These are phyloP conservation scores for Vigna trinervia DNA, from an alignment of 306 rosid species.

Conservation along the genomic window DNA sequence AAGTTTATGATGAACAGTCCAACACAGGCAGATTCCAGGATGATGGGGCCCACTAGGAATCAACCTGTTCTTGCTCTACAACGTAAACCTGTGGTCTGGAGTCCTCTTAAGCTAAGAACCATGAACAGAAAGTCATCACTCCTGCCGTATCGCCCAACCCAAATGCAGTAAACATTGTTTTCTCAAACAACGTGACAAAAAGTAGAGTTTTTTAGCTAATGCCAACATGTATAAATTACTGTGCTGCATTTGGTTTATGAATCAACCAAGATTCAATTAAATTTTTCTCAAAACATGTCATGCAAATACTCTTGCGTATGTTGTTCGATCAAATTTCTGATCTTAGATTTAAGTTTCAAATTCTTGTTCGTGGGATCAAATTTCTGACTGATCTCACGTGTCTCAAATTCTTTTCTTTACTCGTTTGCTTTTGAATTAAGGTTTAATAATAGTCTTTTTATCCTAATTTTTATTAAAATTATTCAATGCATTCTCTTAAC, in stretches of 20 bases:
- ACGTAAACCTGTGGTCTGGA: constrained; percentile 79
- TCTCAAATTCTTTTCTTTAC: not conserved
- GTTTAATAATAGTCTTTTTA: too few species aligned
- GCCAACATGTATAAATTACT: constrained; percentile 7
- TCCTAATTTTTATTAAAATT: too few species aligned
- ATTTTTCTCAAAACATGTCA: not conserved
- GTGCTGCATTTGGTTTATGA: not conserved
- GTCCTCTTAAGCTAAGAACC: constrained; percentile 77
- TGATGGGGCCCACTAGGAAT: constrained; percentile 47
- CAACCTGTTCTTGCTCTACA: constrained; percentile 62
- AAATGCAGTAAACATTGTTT: constrained; percentile 52
- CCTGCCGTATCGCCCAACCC: constrained; percentile 61
- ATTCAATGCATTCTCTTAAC: too few species aligned
- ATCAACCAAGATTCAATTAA: constrained; percentile 8
- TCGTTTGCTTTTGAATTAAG: not conserved
- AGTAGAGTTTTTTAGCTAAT: not conserved
- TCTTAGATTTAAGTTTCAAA: not conserved
- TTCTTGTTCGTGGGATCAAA: not conserved
- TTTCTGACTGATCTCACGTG: not conserved
- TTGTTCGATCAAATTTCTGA: constrained; percentile 13
- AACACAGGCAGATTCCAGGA: constrained; percentile 50
- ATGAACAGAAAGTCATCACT: constrained; percentile 73
- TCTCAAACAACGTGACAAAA: constrained; percentile 2
- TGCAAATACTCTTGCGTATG: not conserved
- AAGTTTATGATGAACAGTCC: constrained; percentile 93